Percentiles rank a stretch among this genome's conserved stretches.
Evolutionary conservation across 208 protist genomes (phyloP).

Genomic region (Trypanosoma theileri): DNA sequence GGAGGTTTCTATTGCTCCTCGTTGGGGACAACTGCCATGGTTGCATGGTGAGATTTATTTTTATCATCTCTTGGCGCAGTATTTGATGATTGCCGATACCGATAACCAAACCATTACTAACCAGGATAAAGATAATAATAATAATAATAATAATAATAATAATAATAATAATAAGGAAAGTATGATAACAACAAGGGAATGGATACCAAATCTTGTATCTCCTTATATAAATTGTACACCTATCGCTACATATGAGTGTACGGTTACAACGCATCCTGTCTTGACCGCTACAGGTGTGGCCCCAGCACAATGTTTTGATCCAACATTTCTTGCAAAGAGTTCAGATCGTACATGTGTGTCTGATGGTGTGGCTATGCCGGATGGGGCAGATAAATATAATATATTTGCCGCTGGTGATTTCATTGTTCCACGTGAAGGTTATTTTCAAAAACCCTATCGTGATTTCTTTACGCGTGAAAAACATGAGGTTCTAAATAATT

Average conservation of each 20-base stretch:
- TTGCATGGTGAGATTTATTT: constrained; percentile 90
- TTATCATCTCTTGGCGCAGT: constrained; percentile 85
- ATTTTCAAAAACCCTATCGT: constrained; percentile 57
- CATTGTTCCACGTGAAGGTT: constrained; percentile 4
- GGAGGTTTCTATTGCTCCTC: constrained; percentile 34
- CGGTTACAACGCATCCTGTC: constrained; percentile 1
- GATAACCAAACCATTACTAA: neutral
- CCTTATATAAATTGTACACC: constrained; percentile 42
- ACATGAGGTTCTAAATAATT: constrained; percentile 56
- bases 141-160: neutral
- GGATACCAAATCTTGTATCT: constrained; percentile 53
- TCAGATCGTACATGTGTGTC: neutral
- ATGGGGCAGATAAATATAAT: neutral
- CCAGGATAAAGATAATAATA: neutral
- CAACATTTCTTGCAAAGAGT: constrained; percentile 17
- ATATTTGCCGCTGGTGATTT: constrained; percentile 8
- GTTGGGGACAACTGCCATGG: constrained; percentile 88
- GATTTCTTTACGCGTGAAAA: constrained; percentile 82
- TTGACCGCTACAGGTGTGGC: constrained; percentile 1
- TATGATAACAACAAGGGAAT: neutral
- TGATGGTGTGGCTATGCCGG: constrained; percentile 11
- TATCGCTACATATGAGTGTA: constrained; percentile 10
- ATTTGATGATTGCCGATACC: constrained; percentile 52
- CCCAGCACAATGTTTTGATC: constrained; percentile 11
- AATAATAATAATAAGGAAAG: constrained; percentile 1